Evolutionary conservation across 495 filamentous ascomycete genomes (phyloP), one percentile per base, ranked within the genome.

Genomic region (Penicillium paradoxum): DNA sequence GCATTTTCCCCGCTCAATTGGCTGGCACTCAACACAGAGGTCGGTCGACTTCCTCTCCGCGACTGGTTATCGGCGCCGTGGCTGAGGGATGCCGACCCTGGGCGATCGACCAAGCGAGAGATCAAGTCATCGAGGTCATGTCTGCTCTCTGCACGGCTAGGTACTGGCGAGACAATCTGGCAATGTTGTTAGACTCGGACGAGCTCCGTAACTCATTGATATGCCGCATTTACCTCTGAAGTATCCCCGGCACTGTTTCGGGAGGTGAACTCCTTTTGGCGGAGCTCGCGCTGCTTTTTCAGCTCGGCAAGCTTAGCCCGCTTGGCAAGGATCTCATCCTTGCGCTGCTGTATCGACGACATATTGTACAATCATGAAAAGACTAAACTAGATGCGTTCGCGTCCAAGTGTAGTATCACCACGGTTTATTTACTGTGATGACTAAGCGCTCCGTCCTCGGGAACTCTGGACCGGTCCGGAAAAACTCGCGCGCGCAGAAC

Each of bases 291-390:
- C 65, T 96, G 91, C 51, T 89, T 83, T 71, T 96, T 96, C 57
- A 99, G 80, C 78, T 97, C 95, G 24, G 86, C 91, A 59, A 99
- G 89, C 76, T 88, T 95, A 27, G 90, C 91, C 74, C 85, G 86
- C 73, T 97, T 99, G 55, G 88, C 90, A 40, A 90, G 73, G 61
- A 99, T 95, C 74, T 97, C 93, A 74, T 93, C 90, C 73, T 86
- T 86, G 56, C 91, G 85, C 76, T 89, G 84, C 73, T 91, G 87
- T 79, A 90, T 88, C 43, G 72, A 87, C 38, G 72, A 69, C 69
- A 72, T 73, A 53, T 55, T 67, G 57, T 15, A 21, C 39, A 42
- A 56, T 48, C 56, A 54, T 47, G 14, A 42, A 49, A 18, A 21
- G n/a, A 50, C 40, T 33, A 39, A 32, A 51, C 49, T 22, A 50